Evolutionary conservation across 108 stramenopile species (phyloP).

Genomic region (Pseudonitzschia multiseries): DNA sequence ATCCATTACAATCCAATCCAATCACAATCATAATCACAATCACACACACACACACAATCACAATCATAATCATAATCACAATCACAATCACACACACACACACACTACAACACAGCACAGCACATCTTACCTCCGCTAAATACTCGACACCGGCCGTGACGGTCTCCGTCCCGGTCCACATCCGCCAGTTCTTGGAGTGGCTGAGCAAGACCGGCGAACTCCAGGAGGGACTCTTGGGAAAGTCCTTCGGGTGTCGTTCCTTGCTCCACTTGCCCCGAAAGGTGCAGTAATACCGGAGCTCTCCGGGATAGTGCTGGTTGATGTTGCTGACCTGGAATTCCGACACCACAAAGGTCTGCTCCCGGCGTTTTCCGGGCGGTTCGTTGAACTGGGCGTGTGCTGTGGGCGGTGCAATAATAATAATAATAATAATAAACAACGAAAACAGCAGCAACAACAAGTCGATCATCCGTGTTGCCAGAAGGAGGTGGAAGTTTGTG

Average conservation of each 20-base stretch:
- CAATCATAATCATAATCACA: too few species aligned
- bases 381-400: slow-evolving; percentile 29
- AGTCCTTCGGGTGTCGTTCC: slow-evolving; percentile 43
- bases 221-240: slow-evolving; percentile 35
- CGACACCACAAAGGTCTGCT: slow-evolving; percentile 29
- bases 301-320: slow-evolving; percentile 32
- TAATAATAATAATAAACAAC: too few species aligned
- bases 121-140: slow-evolving; percentile 34
- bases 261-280: slow-evolving; percentile 50
- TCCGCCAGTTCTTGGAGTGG: slow-evolving; percentile 39
- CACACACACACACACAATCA: too few species aligned
- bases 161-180: slow-evolving; percentile 45
- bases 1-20: not conserved
- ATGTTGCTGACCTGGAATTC: slow-evolving; percentile 38
- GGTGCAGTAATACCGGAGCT: slow-evolving; percentile 46
- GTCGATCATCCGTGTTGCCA: too few species aligned
- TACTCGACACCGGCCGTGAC: slow-evolving; percentile 45
- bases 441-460: too few species aligned
- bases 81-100: too few species aligned
- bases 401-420: not conserved
- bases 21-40: not conserved
- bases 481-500: too few species aligned
- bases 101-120: not conserved
- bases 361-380: slow-evolving; percentile 30
- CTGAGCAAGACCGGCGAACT: slow-evolving; percentile 32